Evolutionary conservation across 2,329 filamentous ascomycete species (phyloP).

Genomic region (Exophiala spinifera): DNA sequence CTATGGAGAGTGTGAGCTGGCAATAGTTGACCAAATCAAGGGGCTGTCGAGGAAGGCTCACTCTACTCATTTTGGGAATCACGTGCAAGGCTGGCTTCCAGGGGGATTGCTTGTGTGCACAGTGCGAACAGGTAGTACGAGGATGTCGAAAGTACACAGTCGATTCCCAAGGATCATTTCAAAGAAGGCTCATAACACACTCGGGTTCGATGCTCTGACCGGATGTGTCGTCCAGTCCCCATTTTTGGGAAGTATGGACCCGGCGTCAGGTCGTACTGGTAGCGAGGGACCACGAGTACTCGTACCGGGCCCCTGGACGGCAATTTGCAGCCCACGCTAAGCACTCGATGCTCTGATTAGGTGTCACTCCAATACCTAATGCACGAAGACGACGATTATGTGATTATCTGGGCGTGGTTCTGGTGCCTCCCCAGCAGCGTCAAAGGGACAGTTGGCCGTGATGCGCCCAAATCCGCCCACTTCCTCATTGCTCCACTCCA

Average conservation of each 20-base stretch:
- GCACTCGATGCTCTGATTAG: too few relatives aligned
- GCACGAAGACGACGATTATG: background rate
- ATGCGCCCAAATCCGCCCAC: constrained; percentile 4
- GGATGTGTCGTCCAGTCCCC: background rate
- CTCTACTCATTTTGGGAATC: constrained; percentile 13
- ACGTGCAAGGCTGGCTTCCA: constrained; percentile 7
- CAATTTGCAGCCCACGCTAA: background rate
- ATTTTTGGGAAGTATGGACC: background rate
- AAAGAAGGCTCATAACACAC: too few relatives aligned
- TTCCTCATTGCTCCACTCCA: background rate
- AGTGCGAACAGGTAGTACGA: too few relatives aligned
- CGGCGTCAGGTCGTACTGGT: background rate
- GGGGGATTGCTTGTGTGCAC: background rate
- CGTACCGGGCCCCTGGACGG: too few relatives aligned
- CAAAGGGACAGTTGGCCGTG: too few relatives aligned
- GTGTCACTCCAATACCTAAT: too few relatives aligned
- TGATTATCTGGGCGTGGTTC: too few relatives aligned
- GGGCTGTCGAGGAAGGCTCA: background rate
- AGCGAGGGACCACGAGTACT: too few relatives aligned
- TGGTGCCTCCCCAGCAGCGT: too few relatives aligned
- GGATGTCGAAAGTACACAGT: too few relatives aligned
- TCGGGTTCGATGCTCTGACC: too few relatives aligned
- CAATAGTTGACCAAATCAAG: background rate
- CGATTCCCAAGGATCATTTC: too few relatives aligned
- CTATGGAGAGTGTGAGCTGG: constrained; percentile 28